These are phyloP conservation scores for Mycena rosella DNA, from an alignment of 768 basidiomycete species.

Conservation along the genomic window DNA sequence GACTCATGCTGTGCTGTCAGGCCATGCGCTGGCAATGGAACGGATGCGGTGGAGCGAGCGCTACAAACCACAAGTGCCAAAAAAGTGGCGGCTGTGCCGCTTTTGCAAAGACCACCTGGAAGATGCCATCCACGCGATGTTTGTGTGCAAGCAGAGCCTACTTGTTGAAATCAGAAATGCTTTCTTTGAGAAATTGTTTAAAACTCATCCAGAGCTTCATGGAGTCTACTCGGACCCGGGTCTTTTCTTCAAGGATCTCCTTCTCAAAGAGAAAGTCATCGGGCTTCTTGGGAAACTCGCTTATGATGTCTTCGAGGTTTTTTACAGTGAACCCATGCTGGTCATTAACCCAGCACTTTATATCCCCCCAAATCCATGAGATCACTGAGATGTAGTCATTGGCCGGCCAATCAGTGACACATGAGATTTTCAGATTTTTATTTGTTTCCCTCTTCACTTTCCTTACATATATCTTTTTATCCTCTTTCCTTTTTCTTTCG, in stretches of 20 bases:
- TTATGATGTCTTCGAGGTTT: too few relatives aligned
- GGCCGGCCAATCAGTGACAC: too few relatives aligned
- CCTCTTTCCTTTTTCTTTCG: too few relatives aligned
- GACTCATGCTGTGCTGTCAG: neutral
- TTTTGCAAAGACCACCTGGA: neutral
- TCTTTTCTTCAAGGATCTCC: conserved; percentile 7
- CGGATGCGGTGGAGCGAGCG: neutral
- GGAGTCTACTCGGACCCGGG: conserved; percentile 2
- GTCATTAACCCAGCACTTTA: too few relatives aligned
- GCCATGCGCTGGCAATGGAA: neutral
- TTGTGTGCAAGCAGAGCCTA: neutral
- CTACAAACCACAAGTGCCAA: neutral
- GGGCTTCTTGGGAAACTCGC: conserved; percentile 12
- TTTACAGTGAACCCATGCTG: too few relatives aligned
- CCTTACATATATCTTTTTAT: too few relatives aligned
- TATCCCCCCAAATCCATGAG: too few relatives aligned
- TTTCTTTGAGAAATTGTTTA: conserved; percentile 2
- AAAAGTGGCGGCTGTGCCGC: neutral
- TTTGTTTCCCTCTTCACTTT: too few relatives aligned
- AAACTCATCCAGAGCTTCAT: conserved; percentile 1
- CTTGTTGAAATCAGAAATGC: neutral
- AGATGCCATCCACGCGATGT: neutral
- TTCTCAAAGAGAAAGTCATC: conserved; percentile 2
- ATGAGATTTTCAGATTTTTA: too few relatives aligned
- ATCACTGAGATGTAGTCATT: too few relatives aligned